Conservation (phyloP, 352 stramenopile species). For the Pythium vanterpoolii region DNA sequence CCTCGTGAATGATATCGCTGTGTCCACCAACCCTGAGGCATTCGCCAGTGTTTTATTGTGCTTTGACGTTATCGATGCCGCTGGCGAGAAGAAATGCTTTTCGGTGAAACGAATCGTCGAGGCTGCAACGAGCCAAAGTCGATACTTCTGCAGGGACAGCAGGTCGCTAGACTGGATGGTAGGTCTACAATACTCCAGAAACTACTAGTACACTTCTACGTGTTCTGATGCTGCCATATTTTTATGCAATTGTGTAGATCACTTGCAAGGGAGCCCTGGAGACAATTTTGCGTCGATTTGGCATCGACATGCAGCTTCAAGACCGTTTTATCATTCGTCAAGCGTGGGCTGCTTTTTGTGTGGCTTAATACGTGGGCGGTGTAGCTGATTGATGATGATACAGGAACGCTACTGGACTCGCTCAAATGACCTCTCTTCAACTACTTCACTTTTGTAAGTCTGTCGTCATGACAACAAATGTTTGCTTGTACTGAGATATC, state of each 20-base stretch:
- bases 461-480: neutral
- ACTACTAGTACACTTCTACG: neutral
- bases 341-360: constrained; percentile 7
- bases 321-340: constrained; percentile 32
- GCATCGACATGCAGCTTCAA: constrained; percentile 24
- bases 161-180: constrained; percentile 11
- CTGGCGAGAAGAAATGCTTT: neutral
- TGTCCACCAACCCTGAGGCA: neutral
- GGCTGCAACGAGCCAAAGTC: constrained; percentile 14
- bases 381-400: neutral
- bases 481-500: neutral
- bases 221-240: neutral
- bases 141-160: constrained; percentile 7
- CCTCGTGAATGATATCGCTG: constrained; percentile 23
- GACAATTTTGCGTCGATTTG: neutral
- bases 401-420: constrained; percentile 27
- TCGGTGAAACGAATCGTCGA: constrained; percentile 23
- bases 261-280: constrained; percentile 1
- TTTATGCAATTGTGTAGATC: neutral
- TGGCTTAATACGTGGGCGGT: neutral
- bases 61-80: constrained; percentile 2
- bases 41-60: constrained; percentile 15
- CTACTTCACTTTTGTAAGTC: constrained; percentile 32
- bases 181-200: neutral
- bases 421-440: constrained; percentile 25